Base-by-base conservation (phyloP, 345 rosid genomes). In the Turnera subulata region DNA sequence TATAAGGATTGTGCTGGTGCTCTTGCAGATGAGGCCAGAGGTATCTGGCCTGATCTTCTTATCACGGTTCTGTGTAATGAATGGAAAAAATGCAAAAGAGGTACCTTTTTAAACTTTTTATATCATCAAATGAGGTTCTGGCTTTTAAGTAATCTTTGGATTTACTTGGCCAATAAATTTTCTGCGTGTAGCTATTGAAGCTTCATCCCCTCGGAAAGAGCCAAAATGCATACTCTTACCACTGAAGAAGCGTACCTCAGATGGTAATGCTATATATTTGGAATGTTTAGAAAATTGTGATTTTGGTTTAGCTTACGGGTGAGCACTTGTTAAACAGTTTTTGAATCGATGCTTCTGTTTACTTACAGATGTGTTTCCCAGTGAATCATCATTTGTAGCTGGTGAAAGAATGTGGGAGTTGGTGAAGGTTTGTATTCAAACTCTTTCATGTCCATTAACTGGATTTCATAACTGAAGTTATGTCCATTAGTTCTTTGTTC, bases 51-150 rank as follows among this genome's bases (percentile, higher is more conserved):
- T n/a, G 99, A 94, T 80, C 73, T 82, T 55, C 80, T 94, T 62
- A 51, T 84, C 64, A 71, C 72, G 1, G 86, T 88, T 52, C 69
- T 94, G 25, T 64, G 74, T 76, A 84, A 85, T 79, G 97, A 90
- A 77, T 94, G 99, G 99, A 85, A 80, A 68, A 84, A 81, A 71
- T 93, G 99, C 82, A 93, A 90, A 80, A 79, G 80, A 84, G 99
- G 99, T 80, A 82, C 59, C 53, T 72, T 29, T 29, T 3, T 29
- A 4, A 29, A 29, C 35, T 29, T 29, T 29, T 29, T 29, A n/a
- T n/a, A n/a, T n/a, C n/a, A n/a, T n/a, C n/a, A n/a, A 32, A 45
- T 46, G 16, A 54, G 50, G 50, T 43, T 50, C 47, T 53, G 43
- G 47, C 48, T 61, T 19, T 19, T 51, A 50, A 55, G 40, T 48